Evolutionary conservation across 345 rosid species (phyloP).

Genomic region (Populus alba): DNA sequence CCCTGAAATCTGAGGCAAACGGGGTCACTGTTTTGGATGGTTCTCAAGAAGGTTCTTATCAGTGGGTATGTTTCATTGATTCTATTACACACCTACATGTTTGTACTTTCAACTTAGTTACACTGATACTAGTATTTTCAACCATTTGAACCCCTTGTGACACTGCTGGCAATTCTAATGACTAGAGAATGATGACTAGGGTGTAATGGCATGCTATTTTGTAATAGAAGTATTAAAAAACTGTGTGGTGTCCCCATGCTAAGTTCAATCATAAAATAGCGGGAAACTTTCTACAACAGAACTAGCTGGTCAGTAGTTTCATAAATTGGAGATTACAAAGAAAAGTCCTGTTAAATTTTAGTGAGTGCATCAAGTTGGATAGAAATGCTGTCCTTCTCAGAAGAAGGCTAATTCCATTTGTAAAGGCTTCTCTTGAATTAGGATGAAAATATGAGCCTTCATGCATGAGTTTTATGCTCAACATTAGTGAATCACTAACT

Average conservation of each 20-base stretch:
- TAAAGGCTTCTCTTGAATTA: neutral
- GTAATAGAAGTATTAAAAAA: neutral
- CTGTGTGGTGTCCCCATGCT: neutral
- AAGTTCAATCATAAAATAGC: neutral
- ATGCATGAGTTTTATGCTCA: neutral
- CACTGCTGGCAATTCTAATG: neutral
- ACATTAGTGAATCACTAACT: neutral
- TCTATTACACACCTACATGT: neutral
- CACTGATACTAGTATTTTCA: neutral
- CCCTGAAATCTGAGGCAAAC: constrained; percentile 56
- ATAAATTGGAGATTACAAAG: neutral
- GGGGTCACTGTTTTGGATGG: constrained; percentile 87
- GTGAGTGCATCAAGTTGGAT: neutral
- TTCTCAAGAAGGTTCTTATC: constrained; percentile 92
- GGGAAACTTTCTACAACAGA: neutral
- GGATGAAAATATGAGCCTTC: neutral
- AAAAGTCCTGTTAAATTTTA: neutral
- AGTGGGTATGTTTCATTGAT: constrained; percentile 69
- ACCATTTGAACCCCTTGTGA: neutral
- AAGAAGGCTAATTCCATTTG: neutral
- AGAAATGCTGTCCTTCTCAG: neutral
- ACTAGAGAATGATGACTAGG: neutral
- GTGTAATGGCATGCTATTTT: neutral
- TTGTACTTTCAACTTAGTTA: neutral
- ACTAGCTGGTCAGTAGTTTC: neutral